phyloP scores from a whole-genome alignment of 176 grass and related monocot species.

The Paspalum vaginatum region DNA sequence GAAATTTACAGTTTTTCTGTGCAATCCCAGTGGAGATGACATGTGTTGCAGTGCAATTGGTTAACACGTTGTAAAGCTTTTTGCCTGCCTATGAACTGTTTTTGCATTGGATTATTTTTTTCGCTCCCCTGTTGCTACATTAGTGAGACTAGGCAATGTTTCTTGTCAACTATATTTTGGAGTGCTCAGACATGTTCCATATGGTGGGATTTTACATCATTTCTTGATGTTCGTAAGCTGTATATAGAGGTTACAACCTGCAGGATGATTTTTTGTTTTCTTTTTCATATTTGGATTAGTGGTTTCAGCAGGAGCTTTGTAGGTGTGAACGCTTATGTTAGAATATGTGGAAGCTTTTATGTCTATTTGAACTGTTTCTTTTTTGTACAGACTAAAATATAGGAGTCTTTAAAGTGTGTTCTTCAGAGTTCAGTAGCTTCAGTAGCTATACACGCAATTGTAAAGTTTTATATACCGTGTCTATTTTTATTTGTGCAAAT shows the following conservation, averaged over 20 bases:
- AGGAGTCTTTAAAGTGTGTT: background rate
- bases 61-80: background rate
- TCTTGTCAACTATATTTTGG: background rate
- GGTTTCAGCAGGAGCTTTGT: background rate
- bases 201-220: background rate
- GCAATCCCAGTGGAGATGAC: background rate
- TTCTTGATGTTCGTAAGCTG: background rate
- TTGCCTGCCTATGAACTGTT: background rate
- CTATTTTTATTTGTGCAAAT: background rate
- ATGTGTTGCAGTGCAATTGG: background rate
- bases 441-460: background rate
- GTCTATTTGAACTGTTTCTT: background rate
- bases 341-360: background rate
- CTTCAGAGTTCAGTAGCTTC: background rate
- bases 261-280: background rate
- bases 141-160: background rate
- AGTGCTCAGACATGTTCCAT: background rate
- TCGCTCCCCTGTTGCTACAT: background rate
- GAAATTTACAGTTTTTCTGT: background rate
- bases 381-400: background rate
- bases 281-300: constrained; percentile 1
- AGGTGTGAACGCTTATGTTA: constrained; percentile 4
- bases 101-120: background rate
- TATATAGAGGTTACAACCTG: background rate
- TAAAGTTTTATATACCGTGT: background rate